Evolutionary conservation across 495 filamentous ascomycete species (phyloP), one percentile per base, ranked within the genome.

Genomic region (Articulospora tetracladia): DNA sequence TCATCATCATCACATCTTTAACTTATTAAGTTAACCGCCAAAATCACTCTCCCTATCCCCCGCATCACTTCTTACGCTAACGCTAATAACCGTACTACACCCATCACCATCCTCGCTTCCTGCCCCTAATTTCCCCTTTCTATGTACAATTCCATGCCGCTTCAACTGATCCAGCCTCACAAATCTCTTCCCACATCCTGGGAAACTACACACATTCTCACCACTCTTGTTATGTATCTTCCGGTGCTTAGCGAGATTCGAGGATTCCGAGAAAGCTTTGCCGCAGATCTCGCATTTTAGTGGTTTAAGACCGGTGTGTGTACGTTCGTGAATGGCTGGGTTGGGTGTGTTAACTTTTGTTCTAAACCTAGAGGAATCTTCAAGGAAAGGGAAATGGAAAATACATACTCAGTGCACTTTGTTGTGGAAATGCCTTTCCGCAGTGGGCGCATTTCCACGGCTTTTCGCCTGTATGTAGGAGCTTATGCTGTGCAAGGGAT

Each of bases 391-490:
- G 44, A 19, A n/a, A 20, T 48, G 22, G 7, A 20, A 39, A 10
- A 39, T 39, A 74, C 75, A 59, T 75, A 82, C 79, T 82, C 15
- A 81, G 70, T 19, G 80, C 79, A 44, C 74, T 78, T 30, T 83
- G 76, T 64, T 85, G 77, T 59, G 82, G 76, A 54, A 86, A 86
- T 0, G 70, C 59, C 60, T 84, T 86, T 26, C 66, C 62, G 64
- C 83, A 86, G 34, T 69, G 70, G 23, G 73, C 70, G 53, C 83
- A 86, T 30, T 76, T 72, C 53, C 78, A 76, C 8, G 83, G 85
- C 57, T 83, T 85, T 55, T 84, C 77, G n/a, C 82, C 80, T 8
- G 81, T 84, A 65, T 88, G 85, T 1, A 79, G 83, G 20, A 77
- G 74, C 57, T 80, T 74, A 65, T 88, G 85, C 63, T 87, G 83